Evolutionary conservation across 805 yeast species (phyloP).

Genomic region (Scheffersomyces stipitis): DNA sequence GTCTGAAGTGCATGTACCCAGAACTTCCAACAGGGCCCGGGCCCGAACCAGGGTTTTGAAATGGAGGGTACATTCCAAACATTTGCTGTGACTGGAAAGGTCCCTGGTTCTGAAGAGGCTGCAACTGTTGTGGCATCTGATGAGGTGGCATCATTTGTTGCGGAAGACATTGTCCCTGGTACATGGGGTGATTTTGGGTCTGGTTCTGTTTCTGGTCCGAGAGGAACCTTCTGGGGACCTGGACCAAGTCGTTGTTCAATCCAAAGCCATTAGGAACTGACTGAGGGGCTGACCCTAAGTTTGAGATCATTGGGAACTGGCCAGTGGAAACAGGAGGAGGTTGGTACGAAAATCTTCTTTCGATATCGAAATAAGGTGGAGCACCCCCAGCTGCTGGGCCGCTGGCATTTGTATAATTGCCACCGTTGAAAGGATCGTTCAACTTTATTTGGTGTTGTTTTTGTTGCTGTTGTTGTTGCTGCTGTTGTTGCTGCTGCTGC

Average conservation of each 20-base stretch:
- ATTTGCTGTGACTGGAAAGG: not conserved
- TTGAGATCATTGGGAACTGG: not conserved
- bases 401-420: not conserved
- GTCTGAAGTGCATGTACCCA: not conserved
- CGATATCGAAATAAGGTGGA: not conserved
- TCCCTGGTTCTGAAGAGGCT: not conserved
- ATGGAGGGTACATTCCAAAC: not conserved
- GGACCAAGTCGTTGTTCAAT: not conserved
- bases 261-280: not conserved
- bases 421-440: not conserved
- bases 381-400: not conserved
- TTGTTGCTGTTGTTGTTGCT: not conserved
- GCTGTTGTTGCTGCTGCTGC: not conserved
- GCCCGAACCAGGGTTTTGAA: not conserved
- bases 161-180: too few species aligned
- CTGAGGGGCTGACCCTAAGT: not conserved
- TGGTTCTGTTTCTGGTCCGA: not conserved
- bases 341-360: not conserved
- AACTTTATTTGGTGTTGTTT: not conserved
- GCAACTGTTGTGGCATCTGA: not conserved
- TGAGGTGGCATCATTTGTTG: not conserved
- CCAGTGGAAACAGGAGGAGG: not conserved
- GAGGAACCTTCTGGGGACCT: not conserved
- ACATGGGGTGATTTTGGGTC: not conserved
- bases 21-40: not conserved